These are phyloP conservation scores for Fusarium incarnatum DNA, from an alignment of 2,329 filamentous ascomycete species.

Conservation along the genomic window DNA sequence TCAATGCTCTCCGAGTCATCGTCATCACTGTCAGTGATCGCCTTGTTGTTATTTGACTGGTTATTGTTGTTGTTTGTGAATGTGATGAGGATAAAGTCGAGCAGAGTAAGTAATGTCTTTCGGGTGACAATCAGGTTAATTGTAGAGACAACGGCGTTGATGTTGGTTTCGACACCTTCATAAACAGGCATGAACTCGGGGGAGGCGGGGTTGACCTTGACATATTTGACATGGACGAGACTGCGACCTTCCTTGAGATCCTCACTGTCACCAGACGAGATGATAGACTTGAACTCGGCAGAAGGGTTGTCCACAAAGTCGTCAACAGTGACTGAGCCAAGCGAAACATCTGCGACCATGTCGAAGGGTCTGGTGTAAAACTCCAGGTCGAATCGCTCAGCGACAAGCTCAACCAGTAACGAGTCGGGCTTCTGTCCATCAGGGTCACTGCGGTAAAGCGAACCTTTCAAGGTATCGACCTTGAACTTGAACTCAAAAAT, in stretches of 20 bases:
- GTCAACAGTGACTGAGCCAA: slow-evolving; percentile 88
- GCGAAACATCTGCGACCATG: slow-evolving; percentile 90
- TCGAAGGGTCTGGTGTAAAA: slow-evolving; percentile 91
- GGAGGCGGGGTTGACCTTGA: slow-evolving; percentile 88
- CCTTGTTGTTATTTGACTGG: slow-evolving; percentile 51
- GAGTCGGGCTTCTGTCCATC: slow-evolving; percentile 80
- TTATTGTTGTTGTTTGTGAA: slow-evolving; percentile 74
- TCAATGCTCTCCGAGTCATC: slow-evolving; percentile 51
- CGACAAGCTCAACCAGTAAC: slow-evolving; percentile 89
- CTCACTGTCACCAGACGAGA: slow-evolving; percentile 82
- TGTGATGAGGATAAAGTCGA: slow-evolving; percentile 94
- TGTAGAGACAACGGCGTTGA: slow-evolving; percentile 91
- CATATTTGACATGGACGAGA: slow-evolving; percentile 88
- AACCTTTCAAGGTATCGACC: slow-evolving; percentile 93
- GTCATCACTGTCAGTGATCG: slow-evolving; percentile 55
- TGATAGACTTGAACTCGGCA: slow-evolving; percentile 94
- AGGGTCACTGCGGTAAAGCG: slow-evolving; percentile 87
- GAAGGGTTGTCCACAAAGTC: slow-evolving; percentile 93
- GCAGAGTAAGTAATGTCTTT: slow-evolving; percentile 87
- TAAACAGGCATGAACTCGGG: slow-evolving; percentile 94
- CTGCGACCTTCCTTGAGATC: slow-evolving; percentile 83
- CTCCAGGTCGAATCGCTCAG: slow-evolving; percentile 86
- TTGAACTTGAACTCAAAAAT: slow-evolving; percentile 98
- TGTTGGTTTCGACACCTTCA: slow-evolving; percentile 92
- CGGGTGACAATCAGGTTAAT: slow-evolving; percentile 96